A percentile compares a stretch with the other conserved stretches of the same genome.
phyloP scores from a whole-genome alignment of 177 flowering plant genomes.

The Vitis hybrid region DNA sequence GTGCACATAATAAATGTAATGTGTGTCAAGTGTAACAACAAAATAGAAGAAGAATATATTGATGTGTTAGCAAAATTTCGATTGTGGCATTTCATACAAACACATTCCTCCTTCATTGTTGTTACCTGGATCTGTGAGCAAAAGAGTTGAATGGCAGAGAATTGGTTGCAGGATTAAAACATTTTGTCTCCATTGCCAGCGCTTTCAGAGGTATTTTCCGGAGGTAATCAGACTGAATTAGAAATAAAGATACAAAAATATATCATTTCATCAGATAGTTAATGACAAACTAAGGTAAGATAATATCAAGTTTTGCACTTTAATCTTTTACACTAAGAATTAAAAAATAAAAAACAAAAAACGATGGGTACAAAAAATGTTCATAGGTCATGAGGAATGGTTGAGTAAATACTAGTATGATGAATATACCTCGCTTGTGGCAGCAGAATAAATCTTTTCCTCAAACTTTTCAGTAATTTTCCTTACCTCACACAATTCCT shows the following conservation, averaged over 20 bases:
- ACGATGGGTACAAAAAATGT: background rate
- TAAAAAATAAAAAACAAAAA: no score
- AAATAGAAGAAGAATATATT: no score
- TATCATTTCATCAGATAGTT: background rate
- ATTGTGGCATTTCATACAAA: no score
- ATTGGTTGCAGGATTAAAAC: no score
- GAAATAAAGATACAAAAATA: constrained; percentile 4
- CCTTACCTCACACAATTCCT: constrained; percentile 42
- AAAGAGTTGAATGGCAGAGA: constrained; percentile 28
- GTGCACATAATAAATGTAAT: no score
- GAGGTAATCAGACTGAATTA: constrained; percentile 59
- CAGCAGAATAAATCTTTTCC: constrained; percentile 45
- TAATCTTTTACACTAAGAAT: no score
- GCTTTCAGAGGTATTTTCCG: constrained; percentile 59
- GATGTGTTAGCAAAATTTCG: no score
- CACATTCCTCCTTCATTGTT: background rate
- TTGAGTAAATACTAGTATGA: background rate
- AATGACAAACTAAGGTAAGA: no score
- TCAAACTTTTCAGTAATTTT: constrained; percentile 59
- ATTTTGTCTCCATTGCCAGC: constrained; percentile 49
- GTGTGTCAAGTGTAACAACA: no score
- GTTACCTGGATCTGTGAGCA: constrained; percentile 38
- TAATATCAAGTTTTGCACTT: no score
- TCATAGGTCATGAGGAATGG: no score
- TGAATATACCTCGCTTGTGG: constrained; percentile 40